phyloP scores from a whole-genome alignment of 129 eudicot species.

The Kitagawia praeruptora region DNA sequence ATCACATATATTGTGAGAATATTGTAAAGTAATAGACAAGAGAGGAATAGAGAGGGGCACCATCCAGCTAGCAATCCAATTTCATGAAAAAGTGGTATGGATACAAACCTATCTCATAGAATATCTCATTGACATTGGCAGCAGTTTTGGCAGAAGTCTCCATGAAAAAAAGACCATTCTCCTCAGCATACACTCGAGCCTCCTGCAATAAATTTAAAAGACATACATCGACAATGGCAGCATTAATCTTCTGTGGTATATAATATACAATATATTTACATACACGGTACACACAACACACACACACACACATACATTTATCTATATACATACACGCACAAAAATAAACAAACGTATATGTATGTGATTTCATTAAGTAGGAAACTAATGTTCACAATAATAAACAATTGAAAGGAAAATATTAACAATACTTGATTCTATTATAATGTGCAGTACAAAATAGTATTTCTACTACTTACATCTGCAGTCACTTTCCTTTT shows the following conservation, averaged over 20 bases:
- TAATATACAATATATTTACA: not conserved
- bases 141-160: slow-evolving; percentile 99
- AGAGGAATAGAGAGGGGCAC: not conserved
- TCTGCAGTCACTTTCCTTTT: slow-evolving; percentile 85
- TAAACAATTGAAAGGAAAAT: not conserved
- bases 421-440: not conserved
- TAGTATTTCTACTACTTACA: slow-evolving; percentile 34
- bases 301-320: not conserved
- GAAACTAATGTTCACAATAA: not conserved
- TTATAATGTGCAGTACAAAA: slow-evolving; percentile 2
- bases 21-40: not conserved
- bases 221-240: not conserved
- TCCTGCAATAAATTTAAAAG: slow-evolving; percentile 42
- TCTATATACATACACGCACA: not conserved
- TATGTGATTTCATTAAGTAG: not conserved
- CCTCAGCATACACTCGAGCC: slow-evolving; percentile 82
- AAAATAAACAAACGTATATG: not conserved
- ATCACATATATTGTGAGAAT: not conserved
- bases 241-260: not conserved
- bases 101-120: slow-evolving; percentile 80
- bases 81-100: not conserved
- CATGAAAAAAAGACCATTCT: slow-evolving; percentile 81
- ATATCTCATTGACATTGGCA: slow-evolving; percentile 73
- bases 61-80: not conserved
- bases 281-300: not conserved